Base-by-base conservation (phyloP, 768 basidiomycete genomes). In the Xerocomellus intermedius region DNA sequence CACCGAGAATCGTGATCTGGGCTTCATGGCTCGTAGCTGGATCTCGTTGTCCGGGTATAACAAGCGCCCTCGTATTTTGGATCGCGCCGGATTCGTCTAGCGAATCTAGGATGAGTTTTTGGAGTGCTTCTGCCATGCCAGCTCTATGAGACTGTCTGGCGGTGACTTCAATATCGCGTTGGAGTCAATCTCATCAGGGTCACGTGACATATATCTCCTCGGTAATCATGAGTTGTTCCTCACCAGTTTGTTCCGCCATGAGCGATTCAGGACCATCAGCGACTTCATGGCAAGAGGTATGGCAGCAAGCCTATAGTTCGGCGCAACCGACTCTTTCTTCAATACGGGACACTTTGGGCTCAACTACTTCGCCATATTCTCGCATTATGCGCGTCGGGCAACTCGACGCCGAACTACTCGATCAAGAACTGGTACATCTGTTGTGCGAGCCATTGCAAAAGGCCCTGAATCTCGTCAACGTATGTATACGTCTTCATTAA, bases 371-470 rank as follows among this genome's bases (percentile, higher is more conserved):
- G n/a, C 70, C 75, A 24, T 51, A 57, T 44, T 67, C 78, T 26
- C 79, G 86, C n/a, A 73, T 86, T 30, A 75, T 84, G 24, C 89
- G 94, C 42, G 93, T 98, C 45, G 89, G 90, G 8, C 91, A 96
- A 70, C 83, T 98, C 50, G 96, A 98, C 69, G 85, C 95, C 4
- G 88, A 93, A 62, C 78, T 95, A 22, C 80, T 98, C 45, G 96
- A 98, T 74, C 83, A 86, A 60, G 94, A 97, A 58, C 82, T 98
- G 17, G 83, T 89, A 32, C 80, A 85, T 28, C 74, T 97, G 56
- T 78, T 98, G 32, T 84, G 83, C 64, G 90, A 90, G 50, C 94
- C 94, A n/a, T 70, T 98, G 45, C 75, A 77, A 58, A 87, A 81
- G 55, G 85, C 94, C 1, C 71, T 96, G 21, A 77, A 80, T 24